phyloP scores from a whole-genome alignment of 1,284 basidiomycete genomes.

The Sanguinoderma infundibulare region DNA sequence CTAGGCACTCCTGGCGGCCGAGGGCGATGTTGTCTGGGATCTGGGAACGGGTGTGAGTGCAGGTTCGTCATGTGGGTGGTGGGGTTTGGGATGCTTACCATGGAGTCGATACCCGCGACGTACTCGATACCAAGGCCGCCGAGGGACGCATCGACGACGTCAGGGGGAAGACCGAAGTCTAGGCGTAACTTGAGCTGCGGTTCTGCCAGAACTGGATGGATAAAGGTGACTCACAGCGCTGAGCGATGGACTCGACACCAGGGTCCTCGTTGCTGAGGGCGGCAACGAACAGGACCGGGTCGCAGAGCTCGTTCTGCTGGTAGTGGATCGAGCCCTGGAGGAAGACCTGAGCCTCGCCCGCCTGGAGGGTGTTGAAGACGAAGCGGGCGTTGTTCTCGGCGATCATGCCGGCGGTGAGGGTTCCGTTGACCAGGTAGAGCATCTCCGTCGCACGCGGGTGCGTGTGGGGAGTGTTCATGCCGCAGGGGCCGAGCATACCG shows the following conservation, averaged over 20 bases:
- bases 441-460: constrained; percentile 44
- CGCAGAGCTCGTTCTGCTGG: constrained; percentile 39
- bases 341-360: constrained; percentile 40
- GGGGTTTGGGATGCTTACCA: constrained; percentile 20
- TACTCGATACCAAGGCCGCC: constrained; percentile 40
- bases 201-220: neutral
- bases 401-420: constrained; percentile 38
- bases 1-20: constrained; percentile 39
- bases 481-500: constrained; percentile 37
- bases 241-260: constrained; percentile 35
- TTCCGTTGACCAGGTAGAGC: constrained; percentile 39
- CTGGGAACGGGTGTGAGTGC: constrained; percentile 17
- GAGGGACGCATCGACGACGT: constrained; percentile 39
- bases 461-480: constrained; percentile 44
- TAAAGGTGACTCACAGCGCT: constrained; percentile 34
- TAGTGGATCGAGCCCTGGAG: constrained; percentile 42
- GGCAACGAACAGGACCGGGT: constrained; percentile 27
- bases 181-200: neutral
- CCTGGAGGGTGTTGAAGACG: constrained; percentile 36
- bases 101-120: constrained; percentile 33
- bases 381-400: constrained; percentile 41
- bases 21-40: constrained; percentile 42
- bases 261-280: constrained; percentile 42
- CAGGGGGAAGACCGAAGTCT: constrained; percentile 40
- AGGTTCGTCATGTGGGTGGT: neutral